Base-by-base conservation (phyloP, 2,329 filamentous ascomycete species). In the Colletotrichum sp. region DNA sequence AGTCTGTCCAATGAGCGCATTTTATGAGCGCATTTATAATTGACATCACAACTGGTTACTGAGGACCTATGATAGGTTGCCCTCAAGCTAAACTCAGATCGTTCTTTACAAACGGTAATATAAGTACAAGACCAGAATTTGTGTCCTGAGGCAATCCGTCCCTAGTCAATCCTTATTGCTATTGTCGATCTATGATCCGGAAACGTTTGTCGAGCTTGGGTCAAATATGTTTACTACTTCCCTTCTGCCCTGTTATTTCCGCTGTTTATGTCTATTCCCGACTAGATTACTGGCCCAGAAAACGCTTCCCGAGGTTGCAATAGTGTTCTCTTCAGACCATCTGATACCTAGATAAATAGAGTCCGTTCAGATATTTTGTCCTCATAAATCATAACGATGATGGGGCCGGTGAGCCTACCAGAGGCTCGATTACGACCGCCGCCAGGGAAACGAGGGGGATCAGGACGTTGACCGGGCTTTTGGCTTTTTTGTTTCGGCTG, bases 81-180 rank as follows among this genome's bases (percentile, higher is more conserved):
- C 39, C 39, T n/a, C 9, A 0, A 6, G 39, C 5, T 18, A n/a
- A 2, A n/a, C 5, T 10, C 18, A 43, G 18, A 3, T n/a, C 3
- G 2, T 39, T 39, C 36, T 1, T 18, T n/a, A 43, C 39, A n/a
- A n/a, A 3, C 5, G 18, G 39, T 43, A 43, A 2, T 12, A 6
- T n/a, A 43, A 43, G 5, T 10, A 1, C 9, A 43, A n/a, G 9
- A 10, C 18, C 39, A 1, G 8, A 6, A 8, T 43, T n/a, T 43
- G 1, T 1, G 18, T 43, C 9, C 39, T 6, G 0, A 32, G 18
- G 6, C 39, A 0, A n/a, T n/a, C 8, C 0, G 18, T 10, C 3
- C 18, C 39, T 43, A 1, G 5, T 3, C 39, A 5, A 43, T 43
- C 3, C 16, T 43, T n/a, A 16, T n/a, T n/a, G 16, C 39, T 1